Percentiles rank a stretch among this genome's conserved stretches.
Evolutionary conservation across 2,329 filamentous ascomycete genomes (phyloP).

Genomic region (Gliomastix tumulicola): DNA sequence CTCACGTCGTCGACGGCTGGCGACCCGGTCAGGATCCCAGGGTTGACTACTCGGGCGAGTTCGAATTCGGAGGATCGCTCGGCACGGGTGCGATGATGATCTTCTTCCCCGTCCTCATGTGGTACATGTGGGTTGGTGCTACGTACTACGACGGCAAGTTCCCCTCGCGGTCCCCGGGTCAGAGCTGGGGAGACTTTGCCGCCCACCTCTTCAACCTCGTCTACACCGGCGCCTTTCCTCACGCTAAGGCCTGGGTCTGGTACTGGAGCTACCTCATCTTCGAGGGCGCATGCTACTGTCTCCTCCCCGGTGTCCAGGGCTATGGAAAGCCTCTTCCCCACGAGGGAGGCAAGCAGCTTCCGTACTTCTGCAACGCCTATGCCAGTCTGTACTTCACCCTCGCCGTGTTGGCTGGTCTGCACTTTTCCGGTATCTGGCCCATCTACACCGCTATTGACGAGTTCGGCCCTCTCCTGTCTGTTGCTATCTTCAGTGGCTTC

Average conservation of each 20-base stretch:
- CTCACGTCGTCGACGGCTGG: conserved; percentile 44
- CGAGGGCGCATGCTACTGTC: conserved; percentile 75
- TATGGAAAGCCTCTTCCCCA: conserved; percentile 85
- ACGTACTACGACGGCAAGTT: conserved; percentile 85
- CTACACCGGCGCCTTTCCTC: conserved; percentile 80
- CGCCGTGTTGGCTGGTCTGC: conserved; percentile 59
- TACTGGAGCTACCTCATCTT: conserved; percentile 93
- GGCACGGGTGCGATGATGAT: conserved; percentile 83
- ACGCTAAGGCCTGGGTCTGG: conserved; percentile 76
- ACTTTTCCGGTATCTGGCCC: conserved; percentile 78
- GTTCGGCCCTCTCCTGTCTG: conserved; percentile 87
- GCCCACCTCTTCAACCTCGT: conserved; percentile 64
- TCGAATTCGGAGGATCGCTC: conserved; percentile 84
- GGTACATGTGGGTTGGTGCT: conserved; percentile 98
- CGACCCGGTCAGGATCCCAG: conserved; percentile 52
- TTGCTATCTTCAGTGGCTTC: conserved; percentile 88
- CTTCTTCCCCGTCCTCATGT: conserved; percentile 91
- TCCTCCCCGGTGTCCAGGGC: conserved; percentile 79
- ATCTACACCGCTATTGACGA: conserved; percentile 91
- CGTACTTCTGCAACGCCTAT: conserved; percentile 91
- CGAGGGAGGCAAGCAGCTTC: conserved; percentile 74
- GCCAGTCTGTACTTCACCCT: conserved; percentile 85
- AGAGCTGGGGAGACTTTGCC: conserved; percentile 66
- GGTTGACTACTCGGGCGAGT: conserved; percentile 55
- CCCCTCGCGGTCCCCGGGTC: conserved; percentile 57